Conservation (phyloP, 768 basidiomycete species). For the Xerocomus potaroensis region DNA sequence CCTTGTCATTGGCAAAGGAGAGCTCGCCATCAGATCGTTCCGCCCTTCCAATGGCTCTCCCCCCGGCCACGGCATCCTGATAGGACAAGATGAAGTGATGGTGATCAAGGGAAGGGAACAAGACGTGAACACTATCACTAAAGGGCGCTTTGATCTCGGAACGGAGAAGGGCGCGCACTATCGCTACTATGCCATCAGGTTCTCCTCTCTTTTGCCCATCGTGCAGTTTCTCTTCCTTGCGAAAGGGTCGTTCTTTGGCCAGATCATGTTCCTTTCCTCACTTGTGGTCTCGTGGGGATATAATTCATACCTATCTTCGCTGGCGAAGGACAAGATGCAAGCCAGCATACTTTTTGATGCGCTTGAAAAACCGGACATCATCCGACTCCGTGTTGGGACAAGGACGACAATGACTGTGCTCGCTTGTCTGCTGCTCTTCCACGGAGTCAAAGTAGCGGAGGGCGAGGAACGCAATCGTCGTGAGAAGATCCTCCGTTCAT, state of each 20-base stretch:
- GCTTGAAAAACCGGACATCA: constrained; percentile 11
- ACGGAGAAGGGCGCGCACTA: too few species aligned
- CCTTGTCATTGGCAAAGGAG: constrained; percentile 23
- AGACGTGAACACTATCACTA: not conserved
- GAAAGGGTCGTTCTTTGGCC: constrained; percentile 30
- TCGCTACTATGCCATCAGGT: too few species aligned
- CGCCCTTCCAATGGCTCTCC: constrained; percentile 16
- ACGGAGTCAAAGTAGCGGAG: constrained; percentile 3
- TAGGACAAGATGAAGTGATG: not conserved
- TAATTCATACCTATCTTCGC: constrained; percentile 26
- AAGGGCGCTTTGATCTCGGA: constrained; percentile 4
- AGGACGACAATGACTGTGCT: constrained; percentile 19
- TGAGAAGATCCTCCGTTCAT: constrained; percentile 11
- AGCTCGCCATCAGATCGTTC: constrained; percentile 16
- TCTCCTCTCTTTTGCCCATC: too few species aligned
- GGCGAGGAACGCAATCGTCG: constrained; percentile 17
- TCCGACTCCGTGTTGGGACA: constrained; percentile 14
- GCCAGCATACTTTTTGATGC: constrained; percentile 14
- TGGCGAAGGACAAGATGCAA: constrained; percentile 30
- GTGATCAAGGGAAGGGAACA: not conserved
- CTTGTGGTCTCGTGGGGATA: constrained; percentile 30
- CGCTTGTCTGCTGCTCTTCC: constrained; percentile 16
- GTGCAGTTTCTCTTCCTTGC: constrained; percentile 32
- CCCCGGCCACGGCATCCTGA: constrained; percentile 28
- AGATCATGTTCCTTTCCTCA: constrained; percentile 30